These are phyloP conservation scores for Casaregolazyma lundiana DNA, from an alignment of 1,139 yeast genomes.

Conservation along the genomic window DNA sequence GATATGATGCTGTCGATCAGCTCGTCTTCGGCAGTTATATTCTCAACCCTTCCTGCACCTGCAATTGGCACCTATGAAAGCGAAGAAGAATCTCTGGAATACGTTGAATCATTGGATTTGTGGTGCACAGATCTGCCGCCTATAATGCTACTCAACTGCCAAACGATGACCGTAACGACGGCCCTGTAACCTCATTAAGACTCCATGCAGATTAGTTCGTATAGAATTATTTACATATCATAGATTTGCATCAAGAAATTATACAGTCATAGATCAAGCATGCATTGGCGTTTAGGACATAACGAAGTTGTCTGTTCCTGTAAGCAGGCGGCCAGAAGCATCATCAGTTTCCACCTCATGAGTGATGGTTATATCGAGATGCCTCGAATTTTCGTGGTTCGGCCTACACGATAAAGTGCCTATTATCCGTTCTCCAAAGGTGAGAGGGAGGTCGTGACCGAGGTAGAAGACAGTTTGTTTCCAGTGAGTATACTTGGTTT, in stretches of 20 bases:
- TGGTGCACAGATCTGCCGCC: constrained; percentile 87
- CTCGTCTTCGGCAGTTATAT: constrained; percentile 58
- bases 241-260: background rate
- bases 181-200: no score
- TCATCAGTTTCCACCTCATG: constrained; percentile 40
- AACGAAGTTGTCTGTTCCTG: constrained; percentile 5
- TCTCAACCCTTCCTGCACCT: constrained; percentile 90
- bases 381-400: constrained; percentile 75
- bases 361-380: constrained; percentile 38
- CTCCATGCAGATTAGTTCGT: background rate
- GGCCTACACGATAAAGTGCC: constrained; percentile 77
- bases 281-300: constrained; percentile 9
- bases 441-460: constrained; percentile 72
- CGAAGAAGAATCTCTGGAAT: constrained; percentile 65
- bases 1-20: constrained; percentile 73
- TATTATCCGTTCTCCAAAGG: constrained; percentile 67
- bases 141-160: constrained; percentile 73
- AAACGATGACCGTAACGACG: constrained; percentile 92
- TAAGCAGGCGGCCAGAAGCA: constrained; percentile 4
- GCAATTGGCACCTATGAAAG: constrained; percentile 71
- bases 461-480: constrained; percentile 94
- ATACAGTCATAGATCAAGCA: constrained; percentile 18
- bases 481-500: constrained; percentile 58
- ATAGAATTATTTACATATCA: constrained; percentile 4
- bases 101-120: constrained; percentile 67